These are phyloP conservation scores for Gracilariopsis chorda DNA, from an alignment of 23 red algal genomes.

Conservation along the genomic window DNA sequence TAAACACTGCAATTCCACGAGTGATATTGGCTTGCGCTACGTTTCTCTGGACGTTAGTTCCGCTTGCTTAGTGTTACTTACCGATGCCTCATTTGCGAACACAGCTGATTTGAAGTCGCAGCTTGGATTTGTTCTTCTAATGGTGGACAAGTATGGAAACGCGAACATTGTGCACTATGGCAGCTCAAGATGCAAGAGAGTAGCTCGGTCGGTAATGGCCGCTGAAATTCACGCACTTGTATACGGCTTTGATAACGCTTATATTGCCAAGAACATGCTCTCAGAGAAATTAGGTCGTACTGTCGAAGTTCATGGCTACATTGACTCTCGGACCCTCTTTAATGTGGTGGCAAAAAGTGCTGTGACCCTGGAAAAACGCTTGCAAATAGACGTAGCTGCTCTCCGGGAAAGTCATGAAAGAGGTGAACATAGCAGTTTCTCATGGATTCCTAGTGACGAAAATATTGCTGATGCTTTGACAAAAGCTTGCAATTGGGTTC, in stretches of 20 bases:
- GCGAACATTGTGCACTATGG: background rate
- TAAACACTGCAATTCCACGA: background rate
- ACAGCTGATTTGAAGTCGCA: background rate
- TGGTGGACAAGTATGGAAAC: background rate
- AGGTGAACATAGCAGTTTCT: background rate
- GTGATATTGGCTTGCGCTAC: background rate
- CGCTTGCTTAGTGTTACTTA: background rate
- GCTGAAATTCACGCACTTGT: background rate
- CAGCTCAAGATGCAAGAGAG: background rate
- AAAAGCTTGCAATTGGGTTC: background rate
- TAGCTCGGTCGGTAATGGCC: background rate
- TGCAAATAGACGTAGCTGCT: background rate
- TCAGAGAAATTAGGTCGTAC: background rate
- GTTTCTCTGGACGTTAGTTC: background rate
- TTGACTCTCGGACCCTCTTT: background rate
- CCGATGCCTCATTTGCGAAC: slow-evolving; percentile 9
- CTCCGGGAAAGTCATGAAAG: background rate
- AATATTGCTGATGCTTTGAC: background rate
- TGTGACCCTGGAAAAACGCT: background rate
- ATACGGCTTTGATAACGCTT: slow-evolving; percentile 22
- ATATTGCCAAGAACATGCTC: background rate
- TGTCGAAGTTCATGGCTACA: background rate
- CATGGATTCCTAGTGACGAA: background rate
- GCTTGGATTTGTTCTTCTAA: background rate
- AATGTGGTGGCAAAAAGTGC: background rate